A percentile compares a stretch with the other conserved stretches of the same genome.
Conservation (phyloP, 176 grass and related monocot species). For the Tillandsia fasciculata region DNA sequence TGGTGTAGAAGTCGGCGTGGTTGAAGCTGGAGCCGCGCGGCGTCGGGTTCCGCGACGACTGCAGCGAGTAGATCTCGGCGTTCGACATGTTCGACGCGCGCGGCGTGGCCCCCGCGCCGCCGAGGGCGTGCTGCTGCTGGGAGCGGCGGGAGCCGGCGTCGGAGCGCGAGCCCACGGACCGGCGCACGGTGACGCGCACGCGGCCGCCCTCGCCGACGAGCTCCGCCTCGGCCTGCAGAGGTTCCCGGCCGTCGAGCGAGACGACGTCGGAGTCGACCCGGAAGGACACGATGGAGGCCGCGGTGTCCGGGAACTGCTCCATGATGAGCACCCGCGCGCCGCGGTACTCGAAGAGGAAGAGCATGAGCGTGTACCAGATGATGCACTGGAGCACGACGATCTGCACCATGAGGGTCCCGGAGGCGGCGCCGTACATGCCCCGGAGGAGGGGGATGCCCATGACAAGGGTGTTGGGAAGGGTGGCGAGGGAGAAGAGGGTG, state of each 20-base stretch:
- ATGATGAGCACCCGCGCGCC: constrained; percentile 41
- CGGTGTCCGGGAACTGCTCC: constrained; percentile 76
- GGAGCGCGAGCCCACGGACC: constrained; percentile 68
- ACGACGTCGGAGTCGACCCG: constrained; percentile 83
- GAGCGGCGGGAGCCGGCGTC: constrained; percentile 48
- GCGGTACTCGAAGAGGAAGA: constrained; percentile 48
- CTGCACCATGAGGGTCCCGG: constrained; percentile 44
- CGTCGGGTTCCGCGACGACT: constrained; percentile 88
- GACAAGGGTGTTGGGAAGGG: constrained; percentile 65
- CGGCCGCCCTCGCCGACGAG: constrained; percentile 32
- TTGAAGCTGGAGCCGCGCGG: constrained; percentile 77
- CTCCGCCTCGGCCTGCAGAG: constrained; percentile 44
- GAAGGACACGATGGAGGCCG: constrained; percentile 67
- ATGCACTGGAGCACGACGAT: constrained; percentile 60
- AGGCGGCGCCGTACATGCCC: constrained; percentile 53
- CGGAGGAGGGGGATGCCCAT: constrained; percentile 61
- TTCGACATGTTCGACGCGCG: constrained; percentile 75
- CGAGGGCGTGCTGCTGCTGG: constrained; percentile 15
- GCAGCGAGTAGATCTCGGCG: constrained; percentile 84
- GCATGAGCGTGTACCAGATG: constrained; percentile 57
- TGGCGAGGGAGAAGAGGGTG: constrained; percentile 65
- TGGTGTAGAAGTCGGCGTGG: constrained; percentile 85
- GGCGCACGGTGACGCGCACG: constrained; percentile 58
- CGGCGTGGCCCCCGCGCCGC: constrained; percentile 25
- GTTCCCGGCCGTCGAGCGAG: constrained; percentile 49